Conservation (phyloP, 2,329 filamentous ascomycete species). For the Hypoxylon sp. region DNA sequence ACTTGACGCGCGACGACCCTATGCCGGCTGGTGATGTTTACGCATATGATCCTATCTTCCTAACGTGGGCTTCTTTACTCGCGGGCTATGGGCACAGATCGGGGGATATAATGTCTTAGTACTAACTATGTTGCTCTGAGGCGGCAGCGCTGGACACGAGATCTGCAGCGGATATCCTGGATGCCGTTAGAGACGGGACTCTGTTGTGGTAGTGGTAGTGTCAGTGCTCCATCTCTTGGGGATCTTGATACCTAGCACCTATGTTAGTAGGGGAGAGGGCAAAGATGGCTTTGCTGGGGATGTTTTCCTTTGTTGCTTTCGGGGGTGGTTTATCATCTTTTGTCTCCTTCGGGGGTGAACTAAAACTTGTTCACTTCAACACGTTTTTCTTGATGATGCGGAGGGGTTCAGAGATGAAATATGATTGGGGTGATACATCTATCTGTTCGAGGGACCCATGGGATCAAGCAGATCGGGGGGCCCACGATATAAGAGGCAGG, state of each 20-base stretch:
- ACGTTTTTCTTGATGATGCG: conserved; percentile 33
- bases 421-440: conserved; percentile 33
- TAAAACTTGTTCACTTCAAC: conserved; percentile 20
- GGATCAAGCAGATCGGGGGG: conserved; percentile 11
- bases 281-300: conserved; percentile 19
- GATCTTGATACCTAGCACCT: conserved; percentile 24
- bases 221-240: conserved; percentile 19
- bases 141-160: conserved; percentile 20
- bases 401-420: conserved; percentile 27
- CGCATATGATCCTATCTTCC: conserved; percentile 34
- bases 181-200: conserved; percentile 12
- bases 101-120: conserved; percentile 44
- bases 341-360: conserved; percentile 30
- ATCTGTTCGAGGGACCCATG: conserved; percentile 5
- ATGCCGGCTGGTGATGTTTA: conserved; percentile 24
- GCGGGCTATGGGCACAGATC: conserved; percentile 21
- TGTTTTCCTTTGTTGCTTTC: conserved; percentile 37
- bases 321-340: conserved; percentile 26
- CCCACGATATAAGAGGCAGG: conserved; percentile 42
- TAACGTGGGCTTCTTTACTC: conserved; percentile 15
- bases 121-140: conserved; percentile 25
- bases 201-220: conserved; percentile 9
- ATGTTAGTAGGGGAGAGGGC: conserved; percentile 25
- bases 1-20: conserved; percentile 22
- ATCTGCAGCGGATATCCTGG: conserved; percentile 9